Base-by-base conservation (phyloP, 768 basidiomycete genomes). In the Phlebiopsis gigantea region DNA sequence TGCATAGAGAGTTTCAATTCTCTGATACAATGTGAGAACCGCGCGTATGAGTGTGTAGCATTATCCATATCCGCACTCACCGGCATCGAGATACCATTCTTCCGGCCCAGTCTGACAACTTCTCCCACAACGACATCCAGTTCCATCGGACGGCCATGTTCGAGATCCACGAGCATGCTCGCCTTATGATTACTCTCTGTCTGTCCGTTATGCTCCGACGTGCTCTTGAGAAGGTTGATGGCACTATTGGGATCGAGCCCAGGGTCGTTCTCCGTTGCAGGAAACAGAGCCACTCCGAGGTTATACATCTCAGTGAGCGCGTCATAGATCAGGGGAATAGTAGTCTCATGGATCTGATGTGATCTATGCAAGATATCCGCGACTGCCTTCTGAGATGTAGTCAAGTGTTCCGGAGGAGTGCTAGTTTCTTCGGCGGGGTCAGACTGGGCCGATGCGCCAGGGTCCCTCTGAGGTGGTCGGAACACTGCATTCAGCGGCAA, bases 101-200 rank as follows among this genome's bases (percentile, higher is more conserved):
- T 70, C 61, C 69, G 73, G 0, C 79, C 84, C 71, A 82, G 71
- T 43, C 80, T 68, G 21, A 85, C 79, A 1, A 85, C 77, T 57
- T 84, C 79, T 0, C 87, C 85, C 4, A 87, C 57, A 42, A 87
- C 82, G 12, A 78, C 82, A 65, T 87, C 85, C 1, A 87, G 79
- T 69, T 88, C 86, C 57, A 86, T 78, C 39, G 86, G 83, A 53
- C 72, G 73, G 2, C 77, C 79, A 47, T 71, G 75, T 62, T 79
- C 72, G 21, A 72, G 71, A 64, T 87, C 85, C 4, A 85, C 72
- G 30, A 85, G 71, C 83, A 87, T 87, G 63, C 85, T 86, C 4
- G 82, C 77, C 49, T 75, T 72, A 49, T 83, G 78, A 7, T 53
- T 72, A 60, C 72, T 77, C 2, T 78, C 73, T 2, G 83, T 73